phyloP scores from a whole-genome alignment of 306 rosid species.

The Castanea crenata region DNA sequence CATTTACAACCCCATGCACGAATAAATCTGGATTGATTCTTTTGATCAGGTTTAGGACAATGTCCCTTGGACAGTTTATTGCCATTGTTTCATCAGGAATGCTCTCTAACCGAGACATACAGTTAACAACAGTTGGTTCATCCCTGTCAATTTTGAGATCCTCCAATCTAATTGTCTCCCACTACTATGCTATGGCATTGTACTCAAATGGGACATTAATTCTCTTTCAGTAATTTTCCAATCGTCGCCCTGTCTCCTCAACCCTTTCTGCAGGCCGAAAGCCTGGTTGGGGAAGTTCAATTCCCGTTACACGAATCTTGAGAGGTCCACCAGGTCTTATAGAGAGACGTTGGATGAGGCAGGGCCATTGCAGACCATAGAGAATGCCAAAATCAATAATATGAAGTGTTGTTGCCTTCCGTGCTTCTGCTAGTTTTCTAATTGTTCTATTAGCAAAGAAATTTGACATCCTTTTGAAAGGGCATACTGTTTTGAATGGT shows the following conservation, averaged over 20 bases:
- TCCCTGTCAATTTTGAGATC: constrained; percentile 16
- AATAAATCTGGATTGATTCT: constrained; percentile 24
- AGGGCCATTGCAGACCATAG: constrained; percentile 88
- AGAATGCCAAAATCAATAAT: constrained; percentile 72
- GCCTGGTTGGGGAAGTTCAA: constrained; percentile 39
- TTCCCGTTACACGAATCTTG: constrained; percentile 58
- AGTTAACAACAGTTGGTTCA: constrained; percentile 23
- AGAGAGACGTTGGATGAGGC: constrained; percentile 56
- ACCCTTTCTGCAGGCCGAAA: constrained; percentile 36
- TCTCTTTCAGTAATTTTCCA: constrained; percentile 31
- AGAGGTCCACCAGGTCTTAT: constrained; percentile 66
- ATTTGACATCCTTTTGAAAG: constrained; percentile 55
- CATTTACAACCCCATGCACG: constrained; percentile 18
- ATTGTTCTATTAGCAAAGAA: constrained; percentile 54
- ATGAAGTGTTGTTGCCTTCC: constrained; percentile 53
- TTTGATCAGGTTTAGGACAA: constrained; percentile 17
- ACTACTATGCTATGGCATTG: constrained; percentile 15
- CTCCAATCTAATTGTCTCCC: constrained; percentile 26
- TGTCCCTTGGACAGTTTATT: constrained; percentile 15
- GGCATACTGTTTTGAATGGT: constrained; percentile 44
- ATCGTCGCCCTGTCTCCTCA: constrained; percentile 38
- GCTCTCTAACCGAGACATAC: constrained; percentile 7
- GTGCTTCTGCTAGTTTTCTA: constrained; percentile 42
- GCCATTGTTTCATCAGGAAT: constrained; percentile 24
- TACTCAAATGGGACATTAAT: constrained; percentile 27